Percentiles rank a stretch among this genome's conserved stretches.
phyloP scores from a whole-genome alignment of 805 yeast genomes.

The Candida alai region DNA sequence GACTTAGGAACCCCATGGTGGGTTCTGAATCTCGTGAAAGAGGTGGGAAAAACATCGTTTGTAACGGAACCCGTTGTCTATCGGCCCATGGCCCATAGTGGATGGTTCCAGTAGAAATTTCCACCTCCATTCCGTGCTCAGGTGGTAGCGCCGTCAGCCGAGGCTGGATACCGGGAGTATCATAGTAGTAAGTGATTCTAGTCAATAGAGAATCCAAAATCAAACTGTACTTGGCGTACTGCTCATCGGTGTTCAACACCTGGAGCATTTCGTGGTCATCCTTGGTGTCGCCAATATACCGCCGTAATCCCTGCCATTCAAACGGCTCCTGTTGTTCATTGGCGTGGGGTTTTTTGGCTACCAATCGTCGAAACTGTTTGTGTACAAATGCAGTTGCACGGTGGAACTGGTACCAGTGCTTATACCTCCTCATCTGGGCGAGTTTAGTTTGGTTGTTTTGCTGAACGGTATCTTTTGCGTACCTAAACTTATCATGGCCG shows the following conservation, averaged over 20 bases:
- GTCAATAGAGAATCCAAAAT: slow-evolving; percentile 59
- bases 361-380: slow-evolving; percentile 5
- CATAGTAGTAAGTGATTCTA: slow-evolving; percentile 61
- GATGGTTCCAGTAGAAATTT: slow-evolving; percentile 56
- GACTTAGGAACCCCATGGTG: slow-evolving; percentile 21
- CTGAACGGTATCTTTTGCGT: slow-evolving; percentile 4
- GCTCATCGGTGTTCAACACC: slow-evolving; percentile 45
- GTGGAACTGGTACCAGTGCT: slow-evolving; percentile 21
- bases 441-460: slow-evolving; percentile 4
- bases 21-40: slow-evolving; percentile 52
- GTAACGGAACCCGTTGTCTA: slow-evolving; percentile 67
- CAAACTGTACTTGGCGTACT: slow-evolving; percentile 79
- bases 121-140: slow-evolving; percentile 54
- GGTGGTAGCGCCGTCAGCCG: slow-evolving; percentile 15
- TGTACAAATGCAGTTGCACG: slow-evolving; percentile 12
- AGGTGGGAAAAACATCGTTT: slow-evolving; percentile 63
- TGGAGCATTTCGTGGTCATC: slow-evolving; percentile 25
- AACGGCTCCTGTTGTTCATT: slow-evolving; percentile 6
- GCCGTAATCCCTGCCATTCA: slow-evolving; percentile 73
- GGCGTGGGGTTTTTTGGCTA: slow-evolving; percentile 1
- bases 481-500: slow-evolving; percentile 39
- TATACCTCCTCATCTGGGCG: slow-evolving; percentile 15
- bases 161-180: slow-evolving; percentile 54
- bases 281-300: slow-evolving; percentile 50
- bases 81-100: slow-evolving; percentile 97